Evolutionary conservation across 345 rosid genomes (phyloP).

Genomic region (Xanthoceras sorbifolium): DNA sequence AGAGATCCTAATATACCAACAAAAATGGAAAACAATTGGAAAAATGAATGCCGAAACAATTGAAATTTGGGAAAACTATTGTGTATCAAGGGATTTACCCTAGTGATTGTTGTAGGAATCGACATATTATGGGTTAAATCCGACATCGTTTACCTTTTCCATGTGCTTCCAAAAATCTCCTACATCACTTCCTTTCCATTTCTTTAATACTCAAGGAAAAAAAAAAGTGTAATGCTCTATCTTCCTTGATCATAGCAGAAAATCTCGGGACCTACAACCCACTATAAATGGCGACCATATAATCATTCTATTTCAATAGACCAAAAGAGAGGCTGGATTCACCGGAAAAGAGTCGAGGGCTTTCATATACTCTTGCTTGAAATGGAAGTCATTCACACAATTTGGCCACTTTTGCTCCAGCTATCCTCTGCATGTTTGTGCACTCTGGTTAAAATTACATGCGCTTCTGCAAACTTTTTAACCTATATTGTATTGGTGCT

Average conservation of each 20-base stretch:
- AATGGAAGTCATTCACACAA: not conserved
- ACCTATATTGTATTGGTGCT: slow-evolving; percentile 1
- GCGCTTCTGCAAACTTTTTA: slow-evolving; percentile 9
- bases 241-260: slow-evolving; percentile 3
- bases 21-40: too few relatives aligned
- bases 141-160: too few relatives aligned
- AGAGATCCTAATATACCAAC: too few relatives aligned
- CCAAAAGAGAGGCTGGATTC: not conserved
- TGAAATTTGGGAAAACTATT: too few relatives aligned
- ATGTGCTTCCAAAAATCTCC: too few relatives aligned
- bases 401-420: not conserved
- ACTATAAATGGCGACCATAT: not conserved
- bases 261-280: slow-evolving; percentile 18
- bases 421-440: not conserved
- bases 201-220: not conserved
- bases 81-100: too few relatives aligned
- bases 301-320: not conserved
- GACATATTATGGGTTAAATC: too few relatives aligned
- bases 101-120: too few relatives aligned
- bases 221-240: not conserved
- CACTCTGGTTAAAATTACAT: slow-evolving; percentile 12
- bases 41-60: too few relatives aligned
- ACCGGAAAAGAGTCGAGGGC: not conserved
- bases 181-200: not conserved
- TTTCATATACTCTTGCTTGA: slow-evolving; percentile 22